phyloP scores from a whole-genome alignment of 345 rosid species.

The Fremontodendron californicum region DNA sequence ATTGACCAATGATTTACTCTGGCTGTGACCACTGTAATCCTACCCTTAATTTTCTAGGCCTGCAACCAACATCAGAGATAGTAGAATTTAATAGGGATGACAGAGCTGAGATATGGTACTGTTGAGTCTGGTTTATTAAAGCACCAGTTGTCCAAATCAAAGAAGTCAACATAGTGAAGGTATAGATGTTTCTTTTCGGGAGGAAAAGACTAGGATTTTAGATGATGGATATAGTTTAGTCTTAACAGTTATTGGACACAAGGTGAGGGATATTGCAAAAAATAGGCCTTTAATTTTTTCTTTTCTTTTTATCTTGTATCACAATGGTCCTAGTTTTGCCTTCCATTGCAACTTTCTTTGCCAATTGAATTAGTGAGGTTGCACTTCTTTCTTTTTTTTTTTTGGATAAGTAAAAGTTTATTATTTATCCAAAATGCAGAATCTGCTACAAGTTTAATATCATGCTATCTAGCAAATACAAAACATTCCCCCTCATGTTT shows the following conservation, averaged over 20 bases:
- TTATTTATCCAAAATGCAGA: no score
- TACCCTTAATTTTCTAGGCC: background rate
- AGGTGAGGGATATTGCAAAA: background rate
- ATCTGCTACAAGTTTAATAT: no score
- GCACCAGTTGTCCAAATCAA: slow-evolving; percentile 7
- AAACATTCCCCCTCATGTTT: no score
- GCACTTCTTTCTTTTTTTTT: no score
- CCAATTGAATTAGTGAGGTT: background rate
- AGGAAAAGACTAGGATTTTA: background rate
- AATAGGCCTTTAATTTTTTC: background rate
- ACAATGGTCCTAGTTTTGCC: background rate
- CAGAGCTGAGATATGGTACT: slow-evolving; percentile 20
- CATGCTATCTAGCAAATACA: no score
- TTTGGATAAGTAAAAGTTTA: no score
- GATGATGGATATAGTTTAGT: slow-evolving; percentile 12
- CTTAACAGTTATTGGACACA: slow-evolving; percentile 9
- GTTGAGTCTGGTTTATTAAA: slow-evolving; percentile 22
- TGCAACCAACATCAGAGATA: background rate
- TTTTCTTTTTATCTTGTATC: background rate
- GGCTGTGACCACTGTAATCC: background rate
- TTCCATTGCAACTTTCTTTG: background rate
- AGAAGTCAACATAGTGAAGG: background rate
- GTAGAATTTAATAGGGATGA: background rate
- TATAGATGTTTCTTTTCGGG: slow-evolving; percentile 15
- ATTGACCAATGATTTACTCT: background rate